Conservation (phyloP, 192 early-diverging fungal species). For the Podila minutissima region DNA sequence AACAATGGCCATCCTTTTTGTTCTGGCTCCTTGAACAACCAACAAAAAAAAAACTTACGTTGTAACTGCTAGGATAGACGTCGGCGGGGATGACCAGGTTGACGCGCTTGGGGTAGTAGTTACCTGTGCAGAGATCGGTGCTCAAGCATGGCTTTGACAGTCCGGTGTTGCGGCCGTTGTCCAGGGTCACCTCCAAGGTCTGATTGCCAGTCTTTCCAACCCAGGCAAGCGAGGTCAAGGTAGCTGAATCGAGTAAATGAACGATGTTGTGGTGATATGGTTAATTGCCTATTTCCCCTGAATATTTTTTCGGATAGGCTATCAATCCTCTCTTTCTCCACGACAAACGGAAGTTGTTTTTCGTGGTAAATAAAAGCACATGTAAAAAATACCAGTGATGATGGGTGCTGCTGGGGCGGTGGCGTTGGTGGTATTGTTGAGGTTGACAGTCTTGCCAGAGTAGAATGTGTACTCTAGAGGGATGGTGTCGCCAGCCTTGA, state of each 20-base stretch:
- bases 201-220: constrained; percentile 21
- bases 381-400: constrained; percentile 8
- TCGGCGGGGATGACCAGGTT: constrained; percentile 24
- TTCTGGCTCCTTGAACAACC: neutral
- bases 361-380: neutral
- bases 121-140: constrained; percentile 23
- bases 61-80: constrained; percentile 22
- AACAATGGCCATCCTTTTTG: neutral
- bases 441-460: constrained; percentile 14
- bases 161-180: constrained; percentile 24
- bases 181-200: constrained; percentile 22
- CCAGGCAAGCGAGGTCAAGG: constrained; percentile 30
- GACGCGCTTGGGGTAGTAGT: constrained; percentile 44
- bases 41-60: constrained; percentile 10
- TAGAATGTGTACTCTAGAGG: constrained; percentile 44
- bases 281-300: neutral
- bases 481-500: constrained; percentile 50
- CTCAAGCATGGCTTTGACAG: constrained; percentile 8
- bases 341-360: neutral
- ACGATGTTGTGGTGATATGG: neutral
- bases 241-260: constrained; percentile 13
- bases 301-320: neutral
- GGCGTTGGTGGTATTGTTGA: constrained; percentile 13
- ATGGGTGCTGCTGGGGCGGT: neutral
- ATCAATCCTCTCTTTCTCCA: constrained; percentile 1